Conservation (phyloP, 2,329 filamentous ascomycete species). For the Verticillium longisporum region DNA sequence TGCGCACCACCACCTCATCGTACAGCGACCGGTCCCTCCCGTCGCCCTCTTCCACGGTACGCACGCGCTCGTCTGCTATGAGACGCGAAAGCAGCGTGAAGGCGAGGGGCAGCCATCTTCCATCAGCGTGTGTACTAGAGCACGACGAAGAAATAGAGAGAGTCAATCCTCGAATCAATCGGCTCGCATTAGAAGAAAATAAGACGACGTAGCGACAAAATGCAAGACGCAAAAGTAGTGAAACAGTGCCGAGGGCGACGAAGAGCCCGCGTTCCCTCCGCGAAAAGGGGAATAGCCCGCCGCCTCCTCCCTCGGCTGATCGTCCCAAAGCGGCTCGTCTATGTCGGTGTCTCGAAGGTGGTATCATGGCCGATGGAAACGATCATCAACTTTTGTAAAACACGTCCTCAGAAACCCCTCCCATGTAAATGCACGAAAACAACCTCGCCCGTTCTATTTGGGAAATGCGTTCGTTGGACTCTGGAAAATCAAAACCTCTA, state of each 20-base stretch:
- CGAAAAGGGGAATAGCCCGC: not conserved
- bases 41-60: too few species aligned
- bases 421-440: constrained; percentile 39
- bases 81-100: too few species aligned
- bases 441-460: constrained; percentile 44
- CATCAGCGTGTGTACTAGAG: not conserved
- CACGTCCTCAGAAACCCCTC: constrained; percentile 37
- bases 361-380: constrained; percentile 41
- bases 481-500: constrained; percentile 18
- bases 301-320: not conserved
- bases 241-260: not conserved
- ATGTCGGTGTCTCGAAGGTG: constrained; percentile 30
- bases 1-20: too few species aligned
- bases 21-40: too few species aligned
- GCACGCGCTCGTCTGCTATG: too few species aligned
- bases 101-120: not conserved
- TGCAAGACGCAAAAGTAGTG: not conserved
- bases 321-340: constrained; percentile 24
- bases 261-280: not conserved
- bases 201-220: not conserved
- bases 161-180: not conserved
- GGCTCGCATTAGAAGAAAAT: not conserved
- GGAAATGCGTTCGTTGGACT: constrained; percentile 33
- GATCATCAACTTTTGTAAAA: constrained; percentile 41
- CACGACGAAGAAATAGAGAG: not conserved